Conservation (phyloP, 352 stramenopile species). For the Pythium rhizo-oryzae region DNA sequence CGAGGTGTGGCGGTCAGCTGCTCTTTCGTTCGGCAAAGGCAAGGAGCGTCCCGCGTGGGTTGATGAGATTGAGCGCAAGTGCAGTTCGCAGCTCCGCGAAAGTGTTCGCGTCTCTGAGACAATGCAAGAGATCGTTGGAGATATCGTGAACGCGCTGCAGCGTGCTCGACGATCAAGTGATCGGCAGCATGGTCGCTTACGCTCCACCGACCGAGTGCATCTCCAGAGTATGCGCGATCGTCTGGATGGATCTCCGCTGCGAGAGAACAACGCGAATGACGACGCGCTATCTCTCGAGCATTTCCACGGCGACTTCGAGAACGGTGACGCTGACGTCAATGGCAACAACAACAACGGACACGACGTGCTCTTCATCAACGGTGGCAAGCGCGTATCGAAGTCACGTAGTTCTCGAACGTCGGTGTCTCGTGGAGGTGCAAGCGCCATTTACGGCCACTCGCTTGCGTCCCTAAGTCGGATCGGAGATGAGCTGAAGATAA, state of each 20-base stretch:
- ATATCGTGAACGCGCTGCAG: slow-evolving; percentile 47
- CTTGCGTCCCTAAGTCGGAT: slow-evolving; percentile 61
- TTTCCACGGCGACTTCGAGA: slow-evolving; percentile 24
- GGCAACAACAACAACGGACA: slow-evolving; percentile 23
- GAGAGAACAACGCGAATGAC: slow-evolving; percentile 24
- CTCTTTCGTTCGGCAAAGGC: slow-evolving; percentile 36
- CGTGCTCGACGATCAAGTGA: slow-evolving; percentile 45
- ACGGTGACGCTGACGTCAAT: slow-evolving; percentile 1
- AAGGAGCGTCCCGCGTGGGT: slow-evolving; percentile 50
- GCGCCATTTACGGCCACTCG: slow-evolving; percentile 47
- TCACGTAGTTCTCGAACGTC: slow-evolving; percentile 34
- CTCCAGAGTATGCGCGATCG: slow-evolving; percentile 27
- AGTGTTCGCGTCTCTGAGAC: slow-evolving; percentile 57
- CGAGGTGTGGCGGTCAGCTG: slow-evolving; percentile 42
- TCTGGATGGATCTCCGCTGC: slow-evolving; percentile 10
- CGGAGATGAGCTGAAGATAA: slow-evolving; percentile 64
- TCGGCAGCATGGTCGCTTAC: slow-evolving; percentile 35
- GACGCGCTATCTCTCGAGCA: slow-evolving; percentile 29
- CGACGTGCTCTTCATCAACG: slow-evolving; percentile 37
- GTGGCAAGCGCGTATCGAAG: slow-evolving; percentile 31
- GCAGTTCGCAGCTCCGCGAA: slow-evolving; percentile 50
- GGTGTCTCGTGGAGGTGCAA: slow-evolving; percentile 25
- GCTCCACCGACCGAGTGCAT: slow-evolving; percentile 26
- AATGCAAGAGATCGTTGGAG: slow-evolving; percentile 55
- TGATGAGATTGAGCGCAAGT: slow-evolving; percentile 62